Evolutionary conservation across 768 basidiomycete species (phyloP), one percentile per base, ranked within the genome.

Genomic region (Boletales sp.): DNA sequence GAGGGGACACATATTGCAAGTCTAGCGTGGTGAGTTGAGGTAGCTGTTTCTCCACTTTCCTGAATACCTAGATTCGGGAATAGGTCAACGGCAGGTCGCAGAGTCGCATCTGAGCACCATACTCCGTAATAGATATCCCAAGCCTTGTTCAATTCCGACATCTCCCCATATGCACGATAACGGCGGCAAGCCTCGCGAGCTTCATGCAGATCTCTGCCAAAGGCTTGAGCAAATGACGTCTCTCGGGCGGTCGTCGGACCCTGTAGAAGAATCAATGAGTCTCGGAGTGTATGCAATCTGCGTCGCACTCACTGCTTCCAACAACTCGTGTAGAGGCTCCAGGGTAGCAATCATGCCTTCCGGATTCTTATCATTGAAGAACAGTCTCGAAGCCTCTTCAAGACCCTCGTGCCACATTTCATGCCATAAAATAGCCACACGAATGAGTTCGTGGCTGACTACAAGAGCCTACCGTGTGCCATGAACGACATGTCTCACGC

Each of bases 101-200:
- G 32, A 30, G 37, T 12, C 9, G 34, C 5, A 18, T n/a, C 67
- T 5, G 1, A 38, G 14, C 33, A 37, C 18, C 84, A 55, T 63
- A 92, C 93, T 42, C 83, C 83, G 61, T 97, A 99, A 69, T 99
- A 99, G 25, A 97, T 94, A 61, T 98, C 96, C 96, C 96, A 99
- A 31, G 96, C 96, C 63, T 89, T 91, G 65, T 98, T 96, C 41
- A 99, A 72, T 63, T 97, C 93, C 44, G 82, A 83, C 49, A 83
- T 79, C 64, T 99, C 94, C 21, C 90, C 90, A 61, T 89, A 90
- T 18, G 81, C 78, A 37, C 87, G 85, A 73, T 87, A 99, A 44
- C 90, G 80, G 44, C 85, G 80, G 57, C 91, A 92, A 32, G 92
- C 91, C 61, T 94, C 93, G 37, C 93, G 82, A 12, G 96, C 96